phyloP scores from a whole-genome alignment of 495 filamentous ascomycete species.

The Penicillium samsonianum region DNA sequence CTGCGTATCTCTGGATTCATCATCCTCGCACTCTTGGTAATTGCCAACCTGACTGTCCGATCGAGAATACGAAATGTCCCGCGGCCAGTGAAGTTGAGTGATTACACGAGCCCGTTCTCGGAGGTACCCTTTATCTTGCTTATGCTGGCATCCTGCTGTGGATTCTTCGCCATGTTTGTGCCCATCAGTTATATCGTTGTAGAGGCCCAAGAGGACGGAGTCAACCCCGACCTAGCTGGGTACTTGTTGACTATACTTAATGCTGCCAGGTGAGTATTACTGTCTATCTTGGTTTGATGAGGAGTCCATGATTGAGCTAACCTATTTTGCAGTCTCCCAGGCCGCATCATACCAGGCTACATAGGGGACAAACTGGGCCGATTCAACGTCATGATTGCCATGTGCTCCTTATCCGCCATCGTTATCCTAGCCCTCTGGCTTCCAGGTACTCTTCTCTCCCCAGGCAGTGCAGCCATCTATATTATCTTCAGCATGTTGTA shows the following conservation, averaged over 20 bases:
- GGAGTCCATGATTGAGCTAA: neutral
- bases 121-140: constrained; percentile 16
- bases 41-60: constrained; percentile 37
- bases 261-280: constrained; percentile 17
- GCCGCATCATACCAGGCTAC: constrained; percentile 59
- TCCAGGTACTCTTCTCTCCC: constrained; percentile 14
- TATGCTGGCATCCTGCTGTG: constrained; percentile 18
- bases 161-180: constrained; percentile 22
- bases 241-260: constrained; percentile 19
- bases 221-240: constrained; percentile 14
- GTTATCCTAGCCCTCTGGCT: constrained; percentile 33
- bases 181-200: constrained; percentile 21
- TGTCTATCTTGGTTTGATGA: neutral
- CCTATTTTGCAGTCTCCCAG: constrained; percentile 28
- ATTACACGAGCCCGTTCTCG: constrained; percentile 12
- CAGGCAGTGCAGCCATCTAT: constrained; percentile 21
- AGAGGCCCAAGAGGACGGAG: constrained; percentile 16
- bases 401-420: constrained; percentile 27
- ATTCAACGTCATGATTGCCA: constrained; percentile 18
- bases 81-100: constrained; percentile 4
- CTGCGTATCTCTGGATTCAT: constrained; percentile 44
- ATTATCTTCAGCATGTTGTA: constrained; percentile 32
- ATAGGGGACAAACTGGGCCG: constrained; percentile 49
- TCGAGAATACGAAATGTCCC: constrained; percentile 28
- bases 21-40: constrained; percentile 32